These are phyloP conservation scores for Aspergillus ochraceus DNA, from an alignment of 2,329 filamentous ascomycete species.

Conservation along the genomic window DNA sequence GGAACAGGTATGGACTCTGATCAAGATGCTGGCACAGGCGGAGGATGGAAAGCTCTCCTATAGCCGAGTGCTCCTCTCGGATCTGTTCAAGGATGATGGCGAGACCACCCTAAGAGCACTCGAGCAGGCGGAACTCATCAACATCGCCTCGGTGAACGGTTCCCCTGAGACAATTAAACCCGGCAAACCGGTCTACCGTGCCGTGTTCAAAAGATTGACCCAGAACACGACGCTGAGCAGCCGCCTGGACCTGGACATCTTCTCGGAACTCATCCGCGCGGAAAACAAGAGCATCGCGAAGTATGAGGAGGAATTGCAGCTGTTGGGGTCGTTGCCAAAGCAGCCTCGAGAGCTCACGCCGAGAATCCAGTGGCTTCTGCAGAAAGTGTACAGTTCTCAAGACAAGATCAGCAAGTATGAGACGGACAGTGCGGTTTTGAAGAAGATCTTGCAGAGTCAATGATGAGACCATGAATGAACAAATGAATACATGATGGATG, in stretches of 20 bases:
- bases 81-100: slow-evolving; percentile 71
- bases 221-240: slow-evolving; percentile 71
- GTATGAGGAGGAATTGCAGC: slow-evolving; percentile 72
- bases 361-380: slow-evolving; percentile 70
- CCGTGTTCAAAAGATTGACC: slow-evolving; percentile 74
- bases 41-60: slow-evolving; percentile 66
- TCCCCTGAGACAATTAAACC: slow-evolving; percentile 75
- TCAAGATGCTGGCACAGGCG: slow-evolving; percentile 72
- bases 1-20: slow-evolving; percentile 87
- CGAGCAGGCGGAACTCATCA: slow-evolving; percentile 82
- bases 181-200: slow-evolving; percentile 81
- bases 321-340: slow-evolving; percentile 69
- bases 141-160: slow-evolving; percentile 70
- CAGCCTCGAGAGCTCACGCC: slow-evolving; percentile 67
- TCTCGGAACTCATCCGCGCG: slow-evolving; percentile 67
- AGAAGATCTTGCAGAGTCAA: slow-evolving; percentile 65
- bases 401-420: slow-evolving; percentile 73
- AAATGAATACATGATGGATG: background rate
- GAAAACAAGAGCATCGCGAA: slow-evolving; percentile 76
- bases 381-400: slow-evolving; percentile 74
- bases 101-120: slow-evolving; percentile 77
- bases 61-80: slow-evolving; percentile 78
- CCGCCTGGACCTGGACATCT: slow-evolving; percentile 69
- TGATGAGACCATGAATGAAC: slow-evolving; percentile 30
- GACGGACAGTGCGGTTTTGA: slow-evolving; percentile 67